Evolutionary conservation across 2,329 filamentous ascomycete genomes (phyloP).

Genomic region (Colletotrichum melonis): DNA sequence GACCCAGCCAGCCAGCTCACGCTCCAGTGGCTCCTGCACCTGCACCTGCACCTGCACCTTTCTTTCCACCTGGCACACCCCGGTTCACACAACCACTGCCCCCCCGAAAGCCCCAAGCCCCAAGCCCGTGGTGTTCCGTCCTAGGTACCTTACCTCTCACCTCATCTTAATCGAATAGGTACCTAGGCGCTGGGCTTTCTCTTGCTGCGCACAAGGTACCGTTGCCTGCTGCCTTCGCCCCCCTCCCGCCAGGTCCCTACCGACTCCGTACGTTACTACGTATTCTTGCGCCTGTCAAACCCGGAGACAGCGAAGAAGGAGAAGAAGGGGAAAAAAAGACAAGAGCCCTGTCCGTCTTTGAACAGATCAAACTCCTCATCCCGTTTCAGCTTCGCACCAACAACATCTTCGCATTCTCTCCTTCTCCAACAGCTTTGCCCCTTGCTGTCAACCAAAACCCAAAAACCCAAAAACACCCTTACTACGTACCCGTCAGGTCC

Average conservation of each 20-base stretch:
- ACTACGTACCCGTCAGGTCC: not conserved
- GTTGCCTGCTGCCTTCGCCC: conserved; percentile 3
- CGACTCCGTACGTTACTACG: not conserved
- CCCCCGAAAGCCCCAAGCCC: not conserved
- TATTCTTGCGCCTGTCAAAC: conserved; percentile 26
- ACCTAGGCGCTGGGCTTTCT: not conserved
- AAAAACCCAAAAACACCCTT: conserved; percentile 1
- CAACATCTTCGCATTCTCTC: conserved; percentile 40
- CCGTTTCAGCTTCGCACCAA: conserved; percentile 47
- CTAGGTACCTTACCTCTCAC: not conserved
- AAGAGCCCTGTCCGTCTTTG: conserved; percentile 42
- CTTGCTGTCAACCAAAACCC: conserved; percentile 24
- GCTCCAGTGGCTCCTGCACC: conserved; percentile 5
- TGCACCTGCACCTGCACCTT: conserved; percentile 10
- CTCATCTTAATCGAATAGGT: no score
- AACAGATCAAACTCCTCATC: conserved; percentile 48
- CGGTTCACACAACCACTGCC: conserved; percentile 14
- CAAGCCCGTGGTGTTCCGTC: not conserved
- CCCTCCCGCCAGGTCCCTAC: conserved; percentile 2
- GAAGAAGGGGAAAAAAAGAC: conserved; percentile 10
- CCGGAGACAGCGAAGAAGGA: conserved; percentile 34
- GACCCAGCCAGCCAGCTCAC: not conserved
- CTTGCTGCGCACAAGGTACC: conserved; percentile 3
- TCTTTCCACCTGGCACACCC: conserved; percentile 18
- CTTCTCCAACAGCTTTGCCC: conserved; percentile 35